Percentiles rank a stretch among this genome's conserved stretches.
Conservation (phyloP, 179 eudicot species). For the Nepenthes alata region DNA sequence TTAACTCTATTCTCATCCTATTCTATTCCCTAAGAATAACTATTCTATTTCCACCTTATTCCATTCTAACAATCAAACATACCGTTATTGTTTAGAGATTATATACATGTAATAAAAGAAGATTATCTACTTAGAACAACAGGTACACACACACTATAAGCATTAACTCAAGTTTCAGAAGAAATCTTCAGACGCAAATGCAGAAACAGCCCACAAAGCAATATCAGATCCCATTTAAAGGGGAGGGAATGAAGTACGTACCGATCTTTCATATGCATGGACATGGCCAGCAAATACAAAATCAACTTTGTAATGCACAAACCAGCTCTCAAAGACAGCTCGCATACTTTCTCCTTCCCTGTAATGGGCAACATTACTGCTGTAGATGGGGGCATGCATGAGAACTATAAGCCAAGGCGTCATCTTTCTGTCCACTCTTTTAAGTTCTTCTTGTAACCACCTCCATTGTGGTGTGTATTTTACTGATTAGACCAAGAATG, state of each 20-base stretch:
- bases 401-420: constrained; percentile 96
- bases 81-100: too few relatives aligned
- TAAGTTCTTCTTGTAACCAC: constrained; percentile 63
- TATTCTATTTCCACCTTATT: too few relatives aligned
- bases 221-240: too few relatives aligned
- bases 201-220: too few relatives aligned
- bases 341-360: constrained; percentile 98
- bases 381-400: constrained; percentile 88
- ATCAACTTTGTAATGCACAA: constrained; percentile 70
- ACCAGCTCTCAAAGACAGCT: constrained; percentile 60
- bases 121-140: too few relatives aligned
- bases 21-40: too few relatives aligned
- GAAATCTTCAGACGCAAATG: too few relatives aligned
- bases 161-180: too few relatives aligned
- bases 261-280: constrained; percentile 97
- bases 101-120: too few relatives aligned
- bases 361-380: constrained; percentile 72
- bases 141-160: too few relatives aligned
- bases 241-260: constrained; percentile 7
- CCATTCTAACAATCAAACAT: too few relatives aligned
- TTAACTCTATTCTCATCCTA: too few relatives aligned
- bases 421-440: constrained; percentile 62
- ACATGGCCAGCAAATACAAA: constrained; percentile 13
- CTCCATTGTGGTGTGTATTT: constrained; percentile 83
- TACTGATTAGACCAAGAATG: constrained; percentile 29